Percentiles rank a stretch among this genome's conserved stretches.
Evolutionary conservation across 2,329 filamentous ascomycete genomes (phyloP).

Genomic region (Colletotrichum sublineola): DNA sequence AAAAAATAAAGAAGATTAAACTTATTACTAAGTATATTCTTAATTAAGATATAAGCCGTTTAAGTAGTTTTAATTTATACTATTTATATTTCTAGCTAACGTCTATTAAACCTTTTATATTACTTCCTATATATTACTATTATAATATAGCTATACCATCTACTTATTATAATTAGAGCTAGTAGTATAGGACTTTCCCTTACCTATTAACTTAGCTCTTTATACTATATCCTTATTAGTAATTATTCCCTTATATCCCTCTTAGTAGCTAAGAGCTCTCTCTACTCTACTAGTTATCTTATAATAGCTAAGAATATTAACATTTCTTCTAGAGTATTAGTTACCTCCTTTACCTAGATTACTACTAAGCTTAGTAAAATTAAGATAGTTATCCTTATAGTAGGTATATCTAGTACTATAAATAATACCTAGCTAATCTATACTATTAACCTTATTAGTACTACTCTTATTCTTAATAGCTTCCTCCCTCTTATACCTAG

Average conservation of each 20-base stretch:
- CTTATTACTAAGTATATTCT: too few species aligned
- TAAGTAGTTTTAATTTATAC: too few species aligned
- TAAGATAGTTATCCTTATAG: constrained; percentile 22
- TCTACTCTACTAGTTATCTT: constrained; percentile 6
- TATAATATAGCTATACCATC: neutral
- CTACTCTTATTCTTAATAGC: constrained; percentile 10
- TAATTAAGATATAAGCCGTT: too few species aligned
- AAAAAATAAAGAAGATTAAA: neutral
- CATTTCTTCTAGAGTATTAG: neutral
- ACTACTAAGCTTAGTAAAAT: constrained; percentile 2
- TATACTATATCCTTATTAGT: constrained; percentile 13
- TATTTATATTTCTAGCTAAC: too few species aligned
- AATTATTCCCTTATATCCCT: constrained; percentile 15
- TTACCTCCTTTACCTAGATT: constrained; percentile 4
- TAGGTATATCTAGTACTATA: constrained; percentile 15
- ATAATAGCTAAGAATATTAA: constrained; percentile 5
- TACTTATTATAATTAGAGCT: constrained; percentile 23
- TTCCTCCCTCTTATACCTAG: constrained; percentile 10
- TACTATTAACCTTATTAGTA: constrained; percentile 12
- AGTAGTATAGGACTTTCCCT: constrained; percentile 26
- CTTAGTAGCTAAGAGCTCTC: constrained; percentile 1
- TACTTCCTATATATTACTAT: neutral
- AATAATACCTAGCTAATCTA: constrained; percentile 17
- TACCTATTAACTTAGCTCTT: constrained; percentile 12
- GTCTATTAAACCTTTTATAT: too few species aligned